Conservation (phyloP, 768 basidiomycete genomes). For the Agaricus subrufescens region DNA sequence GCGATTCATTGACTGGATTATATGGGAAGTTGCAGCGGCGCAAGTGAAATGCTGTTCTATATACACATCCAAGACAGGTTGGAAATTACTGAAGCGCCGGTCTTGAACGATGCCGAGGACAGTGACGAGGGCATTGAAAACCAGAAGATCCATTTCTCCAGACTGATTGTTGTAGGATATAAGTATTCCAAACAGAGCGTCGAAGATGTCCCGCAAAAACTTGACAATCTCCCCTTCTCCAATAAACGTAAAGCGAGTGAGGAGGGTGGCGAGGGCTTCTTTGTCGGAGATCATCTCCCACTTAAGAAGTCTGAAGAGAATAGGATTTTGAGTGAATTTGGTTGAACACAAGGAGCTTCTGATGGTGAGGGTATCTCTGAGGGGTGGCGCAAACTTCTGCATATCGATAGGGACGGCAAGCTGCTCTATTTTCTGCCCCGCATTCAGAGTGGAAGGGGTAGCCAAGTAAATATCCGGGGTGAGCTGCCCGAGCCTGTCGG, state of each 20-base stretch:
- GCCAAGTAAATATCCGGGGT: slow-evolving; percentile 68
- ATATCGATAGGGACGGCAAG: slow-evolving; percentile 54
- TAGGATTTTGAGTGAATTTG: slow-evolving; percentile 84
- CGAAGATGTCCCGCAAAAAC: slow-evolving; percentile 87
- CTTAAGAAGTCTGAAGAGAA: slow-evolving; percentile 71
- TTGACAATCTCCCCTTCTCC: slow-evolving; percentile 94
- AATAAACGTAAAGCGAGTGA: slow-evolving; percentile 86
- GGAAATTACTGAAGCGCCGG: slow-evolving; percentile 92
- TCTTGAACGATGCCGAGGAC: slow-evolving; percentile 92
- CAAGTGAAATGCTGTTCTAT: slow-evolving; percentile 86
- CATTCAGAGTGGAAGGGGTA: slow-evolving; percentile 55
- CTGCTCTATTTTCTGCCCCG: slow-evolving; percentile 59
- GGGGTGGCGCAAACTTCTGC: slow-evolving; percentile 57
- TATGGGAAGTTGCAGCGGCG: slow-evolving; percentile 74
- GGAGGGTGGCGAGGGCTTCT: slow-evolving; percentile 62
- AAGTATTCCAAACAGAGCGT: slow-evolving; percentile 88
- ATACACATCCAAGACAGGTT: slow-evolving; percentile 89
- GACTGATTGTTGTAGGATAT: slow-evolving; percentile 67
- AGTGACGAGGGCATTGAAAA: slow-evolving; percentile 88
- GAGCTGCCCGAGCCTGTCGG: slow-evolving; percentile 63
- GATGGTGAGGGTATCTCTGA: slow-evolving; percentile 75
- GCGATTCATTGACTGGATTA: slow-evolving; percentile 84
- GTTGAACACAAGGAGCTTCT: slow-evolving; percentile 92
- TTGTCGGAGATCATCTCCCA: slow-evolving; percentile 72
- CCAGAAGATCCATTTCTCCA: slow-evolving; percentile 78